Percentiles rank a stretch among this genome's conserved stretches.
phyloP scores from a whole-genome alignment of 345 rosid species.

The Citrus glauca region DNA sequence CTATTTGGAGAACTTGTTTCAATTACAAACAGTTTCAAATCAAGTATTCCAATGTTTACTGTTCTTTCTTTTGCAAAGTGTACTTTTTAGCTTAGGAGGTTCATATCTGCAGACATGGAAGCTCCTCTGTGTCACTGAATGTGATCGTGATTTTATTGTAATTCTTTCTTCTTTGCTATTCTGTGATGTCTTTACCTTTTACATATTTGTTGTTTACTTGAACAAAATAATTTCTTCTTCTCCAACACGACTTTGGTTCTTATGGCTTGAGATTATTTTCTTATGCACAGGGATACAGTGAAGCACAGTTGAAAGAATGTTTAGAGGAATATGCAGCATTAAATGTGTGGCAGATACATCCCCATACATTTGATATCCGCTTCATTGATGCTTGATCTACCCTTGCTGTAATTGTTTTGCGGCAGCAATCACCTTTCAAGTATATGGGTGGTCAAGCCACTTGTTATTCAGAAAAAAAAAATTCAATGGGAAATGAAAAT shows the following conservation, averaged over 20 bases:
- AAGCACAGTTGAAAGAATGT: constrained; percentile 97
- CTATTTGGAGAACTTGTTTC: background rate
- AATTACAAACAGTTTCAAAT: background rate
- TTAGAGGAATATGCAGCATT: constrained; percentile 94
- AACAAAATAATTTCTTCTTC: background rate
- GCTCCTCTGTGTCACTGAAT: background rate
- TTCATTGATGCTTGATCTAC: constrained; percentile 60
- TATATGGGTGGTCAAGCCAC: background rate
- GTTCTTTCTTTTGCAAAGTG: background rate
- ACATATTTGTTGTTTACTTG: background rate
- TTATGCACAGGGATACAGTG: constrained; percentile 85
- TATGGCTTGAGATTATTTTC: constrained; percentile 13
- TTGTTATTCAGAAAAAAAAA: background rate
- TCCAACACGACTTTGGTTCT: background rate
- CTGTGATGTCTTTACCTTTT: background rate
- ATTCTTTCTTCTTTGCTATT: background rate
- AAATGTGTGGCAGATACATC: constrained; percentile 97
- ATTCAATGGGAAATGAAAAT: background rate
- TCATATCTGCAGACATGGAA: background rate
- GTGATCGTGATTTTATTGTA: background rate
- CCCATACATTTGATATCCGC: constrained; percentile 83
- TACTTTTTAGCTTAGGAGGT: background rate
- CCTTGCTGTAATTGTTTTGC: constrained; percentile 1
- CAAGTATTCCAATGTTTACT: background rate
- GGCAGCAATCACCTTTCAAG: background rate